Evolutionary conservation across 2,329 filamentous ascomycete species (phyloP).

Genomic region (Nemania diffusa): DNA sequence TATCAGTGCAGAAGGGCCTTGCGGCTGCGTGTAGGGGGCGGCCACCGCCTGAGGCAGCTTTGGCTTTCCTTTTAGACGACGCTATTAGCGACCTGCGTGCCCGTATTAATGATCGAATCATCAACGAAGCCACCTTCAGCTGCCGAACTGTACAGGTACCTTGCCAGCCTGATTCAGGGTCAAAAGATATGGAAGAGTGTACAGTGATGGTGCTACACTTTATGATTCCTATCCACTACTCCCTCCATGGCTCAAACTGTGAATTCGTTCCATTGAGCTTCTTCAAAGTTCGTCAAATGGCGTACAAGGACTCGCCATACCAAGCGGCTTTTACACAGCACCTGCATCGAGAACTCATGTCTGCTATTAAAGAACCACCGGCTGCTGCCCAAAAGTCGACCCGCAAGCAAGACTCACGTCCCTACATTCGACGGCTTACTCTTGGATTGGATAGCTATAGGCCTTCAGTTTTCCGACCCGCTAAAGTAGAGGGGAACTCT

Average conservation of each 20-base stretch:
- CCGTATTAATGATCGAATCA: conserved; percentile 54
- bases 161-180: conserved; percentile 43
- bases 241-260: conserved; percentile 61
- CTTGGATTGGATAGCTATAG: conserved; percentile 24
- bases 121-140: conserved; percentile 55
- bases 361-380: conserved; percentile 29
- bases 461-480: conserved; percentile 35
- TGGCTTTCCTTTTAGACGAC: conserved; percentile 56
- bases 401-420: conserved; percentile 6
- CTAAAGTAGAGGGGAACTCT: conserved; percentile 48
- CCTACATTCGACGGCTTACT: neutral
- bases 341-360: conserved; percentile 68
- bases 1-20: conserved; percentile 53
- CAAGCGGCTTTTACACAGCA: conserved; percentile 69
- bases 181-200: conserved; percentile 41
- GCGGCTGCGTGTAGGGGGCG: conserved; percentile 50
- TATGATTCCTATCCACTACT: conserved; percentile 70
- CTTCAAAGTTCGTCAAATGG: conserved; percentile 74
- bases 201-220: conserved; percentile 67
- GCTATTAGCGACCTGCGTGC: conserved; percentile 52
- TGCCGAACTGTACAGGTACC: conserved; percentile 54
- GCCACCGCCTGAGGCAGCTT: conserved; percentile 55
- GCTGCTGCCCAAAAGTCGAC: conserved; percentile 38
- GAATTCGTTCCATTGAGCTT: conserved; percentile 71
- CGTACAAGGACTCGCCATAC: conserved; percentile 64